Conservation (phyloP, 257 asterid genomes). For the Plantago major region DNA sequence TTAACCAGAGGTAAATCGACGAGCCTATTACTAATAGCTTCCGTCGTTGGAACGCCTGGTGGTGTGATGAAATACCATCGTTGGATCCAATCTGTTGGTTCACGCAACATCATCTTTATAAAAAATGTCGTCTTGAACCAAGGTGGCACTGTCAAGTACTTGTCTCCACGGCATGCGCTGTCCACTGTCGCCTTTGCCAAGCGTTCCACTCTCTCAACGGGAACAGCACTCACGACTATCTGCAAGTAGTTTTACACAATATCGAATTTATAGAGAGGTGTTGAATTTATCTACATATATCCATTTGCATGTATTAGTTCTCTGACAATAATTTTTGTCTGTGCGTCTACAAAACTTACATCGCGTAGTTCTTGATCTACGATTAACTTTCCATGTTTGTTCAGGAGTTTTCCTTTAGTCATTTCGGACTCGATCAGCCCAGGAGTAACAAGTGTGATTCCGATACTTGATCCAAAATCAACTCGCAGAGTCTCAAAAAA, state of each 20-base stretch:
- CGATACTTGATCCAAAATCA: constrained; percentile 53
- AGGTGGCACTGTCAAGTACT: constrained; percentile 41
- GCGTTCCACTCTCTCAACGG: constrained; percentile 31
- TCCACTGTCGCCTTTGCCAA: constrained; percentile 43
- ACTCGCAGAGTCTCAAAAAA: constrained; percentile 64
- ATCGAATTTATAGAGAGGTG: not conserved
- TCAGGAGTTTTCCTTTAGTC: constrained; percentile 57
- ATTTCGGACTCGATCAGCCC: constrained; percentile 71
- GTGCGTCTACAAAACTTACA: constrained; percentile 30
- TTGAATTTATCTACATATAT: not conserved
- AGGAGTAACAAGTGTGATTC: constrained; percentile 57
- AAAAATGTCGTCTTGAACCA: constrained; percentile 42
- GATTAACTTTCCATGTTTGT: constrained; percentile 36
- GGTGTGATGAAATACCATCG: constrained; percentile 43
- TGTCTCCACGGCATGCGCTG: constrained; percentile 65
- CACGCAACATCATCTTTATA: constrained; percentile 37
- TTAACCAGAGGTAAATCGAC: constrained; percentile 44
- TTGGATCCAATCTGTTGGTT: constrained; percentile 47
- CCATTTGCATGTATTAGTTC: not conserved
- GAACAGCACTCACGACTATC: constrained; percentile 42
- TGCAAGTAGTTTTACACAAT: constrained; percentile 10
- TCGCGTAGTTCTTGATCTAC: constrained; percentile 57
- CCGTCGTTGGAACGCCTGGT: constrained; percentile 33
- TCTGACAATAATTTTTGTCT: not conserved
- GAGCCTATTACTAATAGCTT: constrained; percentile 50